Conservation (phyloP, 2,329 filamentous ascomycete species). For the Cryphonectria japonica region DNA sequence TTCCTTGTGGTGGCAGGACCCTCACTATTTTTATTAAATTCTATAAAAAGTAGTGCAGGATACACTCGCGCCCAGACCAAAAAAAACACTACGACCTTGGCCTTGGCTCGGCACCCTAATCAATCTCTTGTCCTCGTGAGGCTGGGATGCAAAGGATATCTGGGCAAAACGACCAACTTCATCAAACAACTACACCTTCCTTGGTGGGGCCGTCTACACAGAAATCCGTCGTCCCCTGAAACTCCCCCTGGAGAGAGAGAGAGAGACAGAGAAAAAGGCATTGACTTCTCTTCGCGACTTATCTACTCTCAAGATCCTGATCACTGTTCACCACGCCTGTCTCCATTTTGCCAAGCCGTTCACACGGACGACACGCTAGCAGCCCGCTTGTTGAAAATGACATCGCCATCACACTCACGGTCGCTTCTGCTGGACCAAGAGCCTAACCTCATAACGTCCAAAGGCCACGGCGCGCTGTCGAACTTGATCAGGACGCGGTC, state of each 20-base stretch:
- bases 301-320: neutral
- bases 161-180: neutral
- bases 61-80: neutral
- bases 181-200: neutral
- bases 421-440: conserved; percentile 41
- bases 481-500: conserved; percentile 54
- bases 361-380: conserved; percentile 47
- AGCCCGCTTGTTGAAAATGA: conserved; percentile 53
- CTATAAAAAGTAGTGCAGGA: neutral
- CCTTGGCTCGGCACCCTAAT: neutral
- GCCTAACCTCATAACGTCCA: conserved; percentile 59
- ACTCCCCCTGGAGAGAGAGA: no score
- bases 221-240: neutral
- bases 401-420: conserved; percentile 32
- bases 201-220: neutral
- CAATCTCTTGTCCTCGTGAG: neutral
- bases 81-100: neutral
- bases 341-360: neutral
- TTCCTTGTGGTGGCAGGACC: neutral
- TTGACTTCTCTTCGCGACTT: neutral
- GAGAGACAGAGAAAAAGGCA: neutral
- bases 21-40: neutral
- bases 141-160: neutral
- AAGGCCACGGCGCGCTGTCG: conserved; percentile 40
- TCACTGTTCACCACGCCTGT: neutral